phyloP scores from a whole-genome alignment of 129 eudicot species.

The Glebionis coronaria region DNA sequence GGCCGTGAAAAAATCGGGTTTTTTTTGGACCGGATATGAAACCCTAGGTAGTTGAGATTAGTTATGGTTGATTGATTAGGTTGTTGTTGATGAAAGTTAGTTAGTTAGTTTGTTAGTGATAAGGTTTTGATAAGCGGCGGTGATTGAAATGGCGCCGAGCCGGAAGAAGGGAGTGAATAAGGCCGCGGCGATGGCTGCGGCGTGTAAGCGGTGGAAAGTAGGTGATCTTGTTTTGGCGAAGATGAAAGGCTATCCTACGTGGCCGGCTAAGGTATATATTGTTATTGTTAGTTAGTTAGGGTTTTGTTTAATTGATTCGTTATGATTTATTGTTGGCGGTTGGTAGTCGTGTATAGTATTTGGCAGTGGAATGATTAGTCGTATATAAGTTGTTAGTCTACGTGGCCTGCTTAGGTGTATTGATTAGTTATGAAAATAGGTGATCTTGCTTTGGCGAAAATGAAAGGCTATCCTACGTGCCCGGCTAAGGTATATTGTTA shows the following conservation, averaged over 20 bases:
- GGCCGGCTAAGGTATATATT: constrained; percentile 99
- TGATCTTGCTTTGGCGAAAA: constrained; percentile 95
- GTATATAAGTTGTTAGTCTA: too few species aligned
- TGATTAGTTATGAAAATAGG: too few species aligned
- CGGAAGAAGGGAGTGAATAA: constrained; percentile 68
- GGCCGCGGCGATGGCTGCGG: constrained; percentile 83
- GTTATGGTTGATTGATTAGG: background rate
- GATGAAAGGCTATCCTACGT: constrained; percentile 94
- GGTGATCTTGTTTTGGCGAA: constrained; percentile 98
- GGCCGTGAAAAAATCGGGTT: too few species aligned
- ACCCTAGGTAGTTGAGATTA: constrained; percentile 23
- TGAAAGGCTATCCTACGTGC: constrained; percentile 53
- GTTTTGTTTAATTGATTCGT: constrained; percentile 9
- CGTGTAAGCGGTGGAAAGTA: constrained; percentile 82
- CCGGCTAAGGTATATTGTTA: too few species aligned
- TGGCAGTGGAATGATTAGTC: too few species aligned
- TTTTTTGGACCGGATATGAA: constrained; percentile 17
- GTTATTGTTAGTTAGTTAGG: constrained; percentile 32
- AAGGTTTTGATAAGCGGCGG: background rate
- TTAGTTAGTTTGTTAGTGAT: background rate
- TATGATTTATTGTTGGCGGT: too few species aligned
- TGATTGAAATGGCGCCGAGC: constrained; percentile 82
- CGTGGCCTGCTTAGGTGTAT: too few species aligned
- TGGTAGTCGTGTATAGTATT: too few species aligned
- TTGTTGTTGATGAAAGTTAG: constrained; percentile 9